Evolutionary conservation across 2,329 filamentous ascomycete genomes (phyloP).

Genomic region (Aspergillus sp.): DNA sequence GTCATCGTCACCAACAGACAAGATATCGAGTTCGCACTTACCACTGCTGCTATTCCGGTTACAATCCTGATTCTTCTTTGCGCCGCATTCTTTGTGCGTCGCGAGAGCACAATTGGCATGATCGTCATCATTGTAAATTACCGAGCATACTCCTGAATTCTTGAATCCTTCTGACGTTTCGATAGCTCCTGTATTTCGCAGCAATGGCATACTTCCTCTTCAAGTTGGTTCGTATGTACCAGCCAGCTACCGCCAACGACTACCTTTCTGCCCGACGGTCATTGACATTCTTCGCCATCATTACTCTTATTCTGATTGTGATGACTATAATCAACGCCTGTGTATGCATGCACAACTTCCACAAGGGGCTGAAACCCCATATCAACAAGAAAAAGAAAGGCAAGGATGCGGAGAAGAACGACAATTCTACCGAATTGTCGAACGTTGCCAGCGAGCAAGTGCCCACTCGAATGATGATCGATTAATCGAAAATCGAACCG

Average conservation of each 20-base stretch:
- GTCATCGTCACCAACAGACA: constrained; percentile 78
- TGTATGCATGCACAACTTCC: constrained; percentile 89
- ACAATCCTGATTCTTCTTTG: constrained; percentile 86
- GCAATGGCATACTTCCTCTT: constrained; percentile 95
- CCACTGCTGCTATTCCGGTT: constrained; percentile 85
- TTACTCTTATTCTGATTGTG: constrained; percentile 87
- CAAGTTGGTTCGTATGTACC: constrained; percentile 96
- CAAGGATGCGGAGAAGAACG: constrained; percentile 54
- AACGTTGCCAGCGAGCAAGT: constrained; percentile 39
- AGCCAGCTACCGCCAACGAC: constrained; percentile 58
- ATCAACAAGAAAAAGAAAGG: constrained; percentile 64
- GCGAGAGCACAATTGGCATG: constrained; percentile 82
- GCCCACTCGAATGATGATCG: constrained; percentile 52
- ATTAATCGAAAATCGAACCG: constrained; percentile 31
- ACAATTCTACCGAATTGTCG: constrained; percentile 45
- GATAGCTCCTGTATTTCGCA: constrained; percentile 76
- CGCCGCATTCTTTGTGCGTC: constrained; percentile 82
- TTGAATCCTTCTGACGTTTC: constrained; percentile 19
- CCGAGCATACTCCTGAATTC: background rate
- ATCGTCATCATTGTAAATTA: constrained; percentile 67
- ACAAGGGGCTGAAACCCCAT: constrained; percentile 85
- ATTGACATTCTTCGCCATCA: constrained; percentile 89
- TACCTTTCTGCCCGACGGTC: constrained; percentile 83
- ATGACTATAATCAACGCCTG: constrained; percentile 86
- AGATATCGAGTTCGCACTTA: constrained; percentile 80